Conservation (phyloP, 225 moss, liverwort and hornwort species). For the Anthoceros angustus region DNA sequence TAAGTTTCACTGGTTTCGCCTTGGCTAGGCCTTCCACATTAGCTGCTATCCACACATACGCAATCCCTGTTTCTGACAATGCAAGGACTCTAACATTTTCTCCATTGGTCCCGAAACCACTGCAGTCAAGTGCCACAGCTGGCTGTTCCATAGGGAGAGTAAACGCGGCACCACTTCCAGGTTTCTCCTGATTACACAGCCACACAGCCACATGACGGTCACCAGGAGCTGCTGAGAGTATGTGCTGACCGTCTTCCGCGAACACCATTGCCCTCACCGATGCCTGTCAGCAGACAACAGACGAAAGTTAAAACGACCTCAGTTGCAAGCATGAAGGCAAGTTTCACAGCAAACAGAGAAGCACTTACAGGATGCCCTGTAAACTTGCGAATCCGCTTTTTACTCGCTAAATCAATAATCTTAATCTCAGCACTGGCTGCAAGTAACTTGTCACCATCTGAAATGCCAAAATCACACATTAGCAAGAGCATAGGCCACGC, state of each 20-base stretch:
- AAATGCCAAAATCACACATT: slow-evolving; percentile 1
- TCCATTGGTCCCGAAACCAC: slow-evolving; percentile 26
- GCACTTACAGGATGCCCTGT: slow-evolving; percentile 77
- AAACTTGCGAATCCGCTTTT: slow-evolving; percentile 77
- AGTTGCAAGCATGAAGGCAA: not conserved
- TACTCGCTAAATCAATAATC: slow-evolving; percentile 75
- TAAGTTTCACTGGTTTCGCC: slow-evolving; percentile 38
- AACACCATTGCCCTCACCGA: slow-evolving; percentile 51
- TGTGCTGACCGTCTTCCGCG: slow-evolving; percentile 58
- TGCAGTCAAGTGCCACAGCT: slow-evolving; percentile 48
- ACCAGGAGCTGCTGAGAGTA: slow-evolving; percentile 56
- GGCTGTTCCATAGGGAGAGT: slow-evolving; percentile 69
- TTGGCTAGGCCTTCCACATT: slow-evolving; percentile 41
- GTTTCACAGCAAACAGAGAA: not conserved
- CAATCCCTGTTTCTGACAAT: slow-evolving; percentile 55
- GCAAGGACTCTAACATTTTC: slow-evolving; percentile 40
- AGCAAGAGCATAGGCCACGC: not conserved
- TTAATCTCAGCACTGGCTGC: slow-evolving; percentile 88
- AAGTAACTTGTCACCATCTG: slow-evolving; percentile 60
- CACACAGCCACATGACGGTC: slow-evolving; percentile 76
- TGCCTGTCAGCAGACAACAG: slow-evolving; percentile 23
- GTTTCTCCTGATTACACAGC: slow-evolving; percentile 40
- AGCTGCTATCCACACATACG: slow-evolving; percentile 60
- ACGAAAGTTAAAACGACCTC: not conserved
- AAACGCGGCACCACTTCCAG: slow-evolving; percentile 27